phyloP scores from a whole-genome alignment of 257 asterid species.

The Asclepias syriaca region DNA sequence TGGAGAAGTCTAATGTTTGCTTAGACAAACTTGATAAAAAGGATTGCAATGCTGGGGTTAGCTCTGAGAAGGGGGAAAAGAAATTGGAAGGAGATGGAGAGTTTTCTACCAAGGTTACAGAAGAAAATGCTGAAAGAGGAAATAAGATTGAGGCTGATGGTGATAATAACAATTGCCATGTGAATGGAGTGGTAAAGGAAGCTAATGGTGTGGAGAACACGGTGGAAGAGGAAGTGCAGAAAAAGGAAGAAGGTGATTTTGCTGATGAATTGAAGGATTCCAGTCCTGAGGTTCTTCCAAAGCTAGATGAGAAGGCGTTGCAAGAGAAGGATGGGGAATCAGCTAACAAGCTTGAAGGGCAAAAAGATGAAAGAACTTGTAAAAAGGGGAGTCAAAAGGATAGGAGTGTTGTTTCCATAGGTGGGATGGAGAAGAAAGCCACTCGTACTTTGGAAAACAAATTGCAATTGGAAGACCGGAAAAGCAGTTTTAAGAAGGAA shows the following conservation, averaged over 20 bases:
- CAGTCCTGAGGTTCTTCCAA: not conserved
- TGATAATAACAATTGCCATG: conserved; percentile 13
- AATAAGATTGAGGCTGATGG: not conserved
- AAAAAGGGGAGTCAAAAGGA: conserved; percentile 2
- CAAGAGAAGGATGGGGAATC: conserved; percentile 2
- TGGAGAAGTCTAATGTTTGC: conserved; percentile 10
- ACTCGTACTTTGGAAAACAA: not conserved
- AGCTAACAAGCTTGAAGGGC: conserved; percentile 2
- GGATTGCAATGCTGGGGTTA: conserved; percentile 1
- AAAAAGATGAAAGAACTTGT: not conserved
- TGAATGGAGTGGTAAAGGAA: not conserved
- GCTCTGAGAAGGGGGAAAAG: conserved; percentile 3
- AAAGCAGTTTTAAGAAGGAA: not conserved
- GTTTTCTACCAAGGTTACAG: conserved; percentile 1
- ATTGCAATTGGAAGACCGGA: not conserved
- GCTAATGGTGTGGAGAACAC: not conserved
- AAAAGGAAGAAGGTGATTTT: not conserved
- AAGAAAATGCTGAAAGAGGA: conserved; percentile 3
- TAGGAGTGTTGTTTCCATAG: conserved; percentile 13
- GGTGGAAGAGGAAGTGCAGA: not conserved
- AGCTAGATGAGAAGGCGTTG: conserved; percentile 10
- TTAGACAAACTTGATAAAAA: conserved; percentile 1
- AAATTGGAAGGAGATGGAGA: conserved; percentile 10
- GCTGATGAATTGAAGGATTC: not conserved
- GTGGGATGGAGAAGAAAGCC: not conserved